Conservation (phyloP, 345 rosid genomes). For the Eutrema yunnanense region DNA sequence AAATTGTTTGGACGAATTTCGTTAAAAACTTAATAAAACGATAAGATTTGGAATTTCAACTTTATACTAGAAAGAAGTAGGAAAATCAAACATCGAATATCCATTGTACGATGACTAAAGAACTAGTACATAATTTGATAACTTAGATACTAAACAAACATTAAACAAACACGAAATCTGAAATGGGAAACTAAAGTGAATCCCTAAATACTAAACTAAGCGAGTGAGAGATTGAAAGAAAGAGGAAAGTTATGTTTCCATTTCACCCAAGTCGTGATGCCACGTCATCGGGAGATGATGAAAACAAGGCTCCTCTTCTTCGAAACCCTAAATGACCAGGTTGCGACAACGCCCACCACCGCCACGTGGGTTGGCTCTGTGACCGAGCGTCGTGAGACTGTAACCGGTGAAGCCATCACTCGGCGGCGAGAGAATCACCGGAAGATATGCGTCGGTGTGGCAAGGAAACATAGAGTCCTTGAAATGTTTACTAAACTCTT, state of each 20-base stretch:
- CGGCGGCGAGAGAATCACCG: constrained; percentile 36
- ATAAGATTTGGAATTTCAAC: no score
- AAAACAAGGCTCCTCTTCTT: constrained; percentile 27
- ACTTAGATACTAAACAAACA: not conserved
- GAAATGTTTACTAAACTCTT: constrained; percentile 22
- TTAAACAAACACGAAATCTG: not conserved
- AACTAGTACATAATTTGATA: not conserved
- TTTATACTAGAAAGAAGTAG: not conserved
- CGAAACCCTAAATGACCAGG: not conserved
- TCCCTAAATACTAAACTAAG: no score
- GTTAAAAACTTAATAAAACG: not conserved
- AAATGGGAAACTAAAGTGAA: not conserved
- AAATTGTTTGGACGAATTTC: not conserved
- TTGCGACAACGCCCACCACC: not conserved
- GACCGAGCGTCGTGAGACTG: constrained; percentile 14
- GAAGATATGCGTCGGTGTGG: constrained; percentile 34
- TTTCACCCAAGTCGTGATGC: constrained; percentile 31
- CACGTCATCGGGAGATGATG: constrained; percentile 31
- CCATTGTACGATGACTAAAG: not conserved
- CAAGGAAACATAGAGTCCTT: constrained; percentile 33
- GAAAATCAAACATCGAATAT: not conserved
- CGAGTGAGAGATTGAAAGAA: not conserved
- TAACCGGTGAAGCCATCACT: constrained; percentile 31
- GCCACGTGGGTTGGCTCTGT: not conserved
- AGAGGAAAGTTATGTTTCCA: constrained; percentile 33